Base-by-base conservation (phyloP, 371 early-diverging fungal species). In the Batrachochytrium dendrobatidis region DNA sequence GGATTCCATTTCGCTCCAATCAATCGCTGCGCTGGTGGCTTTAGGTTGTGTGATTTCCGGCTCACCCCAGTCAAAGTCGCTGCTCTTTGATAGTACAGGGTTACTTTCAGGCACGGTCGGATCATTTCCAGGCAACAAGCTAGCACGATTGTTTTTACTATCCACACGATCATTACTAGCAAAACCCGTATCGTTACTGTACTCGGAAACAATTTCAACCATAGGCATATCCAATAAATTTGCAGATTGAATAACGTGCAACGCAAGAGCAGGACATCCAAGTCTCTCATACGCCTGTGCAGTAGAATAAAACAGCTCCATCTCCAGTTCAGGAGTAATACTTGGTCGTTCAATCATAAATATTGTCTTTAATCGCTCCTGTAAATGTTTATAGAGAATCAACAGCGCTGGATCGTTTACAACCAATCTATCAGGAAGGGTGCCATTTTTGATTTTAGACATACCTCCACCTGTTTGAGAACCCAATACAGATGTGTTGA, bases 251-350 rank as follows among this genome's bases (percentile, higher is more conserved):
- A 76, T 66, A 53, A 88, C 84, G 28, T 85, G 77, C 28, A 91
- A 62, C 3, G 88, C 83, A 15, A 91, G 73, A 17, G 84, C 63
- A 0, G 89, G 89, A 56, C 85, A 86, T 29, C 89, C 89, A n/a
- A 87, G 70, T 3, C 80, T 75, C 59, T 91, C 89, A 59, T 89
- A 91, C 0, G 85, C 75, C 18, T 73, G 67, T 1, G 85, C 77
- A 18, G 85, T 79, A 10, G 71, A 66, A 17, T 82, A 75, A 0
- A 84, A 76, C 22, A 88, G 83, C 12, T 75, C 66, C 26, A 80
- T 78, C 56, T 87, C 86, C 20, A 59, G 31, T 15, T 63, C 51
- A 1, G 61, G 34, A 1, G 70, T 44, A 3, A 77, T 51, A 5
- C 35, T 25, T 15, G 70, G 72, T 24, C 59, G 48, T 18, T 44